Percentiles rank a stretch among this genome's conserved stretches.
phyloP scores from a whole-genome alignment of 495 filamentous ascomycete genomes.

The Extremus antarcticus region DNA sequence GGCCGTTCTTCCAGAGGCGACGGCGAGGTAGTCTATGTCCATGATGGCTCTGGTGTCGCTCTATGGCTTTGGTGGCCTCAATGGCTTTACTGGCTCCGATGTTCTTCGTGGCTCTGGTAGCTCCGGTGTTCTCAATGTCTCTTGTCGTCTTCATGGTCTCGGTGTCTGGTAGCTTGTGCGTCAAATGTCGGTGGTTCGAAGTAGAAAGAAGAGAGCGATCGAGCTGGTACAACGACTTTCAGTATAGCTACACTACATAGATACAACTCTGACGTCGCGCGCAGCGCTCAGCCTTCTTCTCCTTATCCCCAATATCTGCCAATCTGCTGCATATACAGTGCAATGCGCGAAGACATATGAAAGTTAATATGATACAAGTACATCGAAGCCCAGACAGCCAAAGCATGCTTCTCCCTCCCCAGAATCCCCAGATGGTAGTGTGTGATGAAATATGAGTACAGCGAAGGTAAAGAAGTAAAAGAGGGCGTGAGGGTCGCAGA shows the following conservation, averaged over 20 bases:
- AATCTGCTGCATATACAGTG: background rate
- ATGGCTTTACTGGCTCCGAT: no score
- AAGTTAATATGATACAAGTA: background rate
- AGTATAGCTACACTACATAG: background rate
- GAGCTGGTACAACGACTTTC: background rate
- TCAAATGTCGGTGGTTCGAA: no score
- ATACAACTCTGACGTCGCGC: background rate
- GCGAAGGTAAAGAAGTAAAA: background rate
- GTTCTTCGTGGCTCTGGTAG: no score
- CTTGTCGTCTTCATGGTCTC: no score
- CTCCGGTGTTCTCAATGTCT: no score
- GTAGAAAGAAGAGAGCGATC: no score
- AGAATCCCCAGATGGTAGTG: background rate
- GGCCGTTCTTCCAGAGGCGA: no score
- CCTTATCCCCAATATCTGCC: background rate
- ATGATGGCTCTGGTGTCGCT: no score
- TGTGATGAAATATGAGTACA: background rate
- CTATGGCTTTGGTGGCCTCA: no score
- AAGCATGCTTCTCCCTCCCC: background rate
- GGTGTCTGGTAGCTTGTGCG: no score
- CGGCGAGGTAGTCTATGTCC: no score
- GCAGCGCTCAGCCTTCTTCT: background rate
- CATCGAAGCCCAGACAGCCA: background rate
- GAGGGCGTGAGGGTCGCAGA: background rate
- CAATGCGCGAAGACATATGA: background rate